Evolutionary conservation across 2,329 filamentous ascomycete genomes (phyloP), one percentile per base, ranked within the genome.

Genomic region (Apiospora malaysiana): DNA sequence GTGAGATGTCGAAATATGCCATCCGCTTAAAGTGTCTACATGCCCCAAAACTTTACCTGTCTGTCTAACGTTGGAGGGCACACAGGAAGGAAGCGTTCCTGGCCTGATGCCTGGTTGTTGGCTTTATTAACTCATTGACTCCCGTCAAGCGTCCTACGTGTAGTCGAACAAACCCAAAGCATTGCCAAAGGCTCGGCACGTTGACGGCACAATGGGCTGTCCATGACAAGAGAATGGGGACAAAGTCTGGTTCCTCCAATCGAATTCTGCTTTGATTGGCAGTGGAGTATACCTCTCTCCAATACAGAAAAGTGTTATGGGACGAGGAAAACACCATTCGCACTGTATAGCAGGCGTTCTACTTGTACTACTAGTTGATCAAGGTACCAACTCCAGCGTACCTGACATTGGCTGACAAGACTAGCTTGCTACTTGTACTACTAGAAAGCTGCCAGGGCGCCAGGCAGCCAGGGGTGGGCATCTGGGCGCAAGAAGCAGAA

Each of bases 71-170:
- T 40, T 21, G 32, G 32, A 40, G 27, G 25, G 16, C 25, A 56
- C 16, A 25, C 8, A 63, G 56, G 56, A 63, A 63, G 32, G 32
- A 40, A 63, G 32, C 21, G 56, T 63, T 40, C 56, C 56, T 63
- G 56, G 56, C 56, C 56, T 63, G 56, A 63, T 63, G 56, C 27
- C 56, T 63, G 56, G 56, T 18, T 40, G 56, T n/a, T 63, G 56
- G 56, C 56, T 63, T n/a, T n/a, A 63, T 63, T 63, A 63, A 63
- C 56, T 63, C 56, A 63, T 63, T 63, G 40, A 63, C 56, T 63
- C 56, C 56, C 56, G 56, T 63, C 56, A 40, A 63, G 27, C 32
- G 56, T 63, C 27, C 56, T 63, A n/a, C n/a, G n/a, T n/a, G n/a
- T n/a, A 21, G 56, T 63, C 21, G 56, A 63, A 63, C 56, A 63